Evolutionary conservation across 495 filamentous ascomycete species (phyloP), one percentile per base, ranked within the genome.

Genomic region (Penicillium longicatenatum): DNA sequence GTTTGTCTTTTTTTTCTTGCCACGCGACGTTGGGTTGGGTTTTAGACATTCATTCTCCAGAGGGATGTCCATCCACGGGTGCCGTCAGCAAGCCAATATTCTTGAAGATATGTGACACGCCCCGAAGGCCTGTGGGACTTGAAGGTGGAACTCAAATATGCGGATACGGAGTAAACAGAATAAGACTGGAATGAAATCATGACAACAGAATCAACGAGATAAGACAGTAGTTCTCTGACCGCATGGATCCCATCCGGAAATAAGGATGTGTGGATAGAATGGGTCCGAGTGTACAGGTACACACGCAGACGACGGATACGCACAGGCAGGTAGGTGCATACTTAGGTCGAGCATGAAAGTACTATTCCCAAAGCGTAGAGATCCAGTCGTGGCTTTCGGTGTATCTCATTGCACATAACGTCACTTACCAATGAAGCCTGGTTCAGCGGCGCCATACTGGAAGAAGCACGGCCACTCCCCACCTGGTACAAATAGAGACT

Each of bases 1-100:
- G n/a, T 24, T 9, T 50, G 43, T 37, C n/a, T 19, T 30, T 49
- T 7, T 41, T 41, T 52, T 22, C n/a, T 14, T 39, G 30, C 55
- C 59, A 62, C 55, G 55, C 55, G 60, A 58, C 44, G 8, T 41
- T 22, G 54, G 39, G 45, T 43, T 42, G 54, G 44, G 60, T 59
- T 29, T 59, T 52, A 59, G 60, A 39, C 37, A 39, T 39, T 16
- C 37, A 37, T 20, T 37, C 35, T 49, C 33, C 19, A 37, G 35
- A 46, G 57, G 62, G 62, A 61, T 64, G 62, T 29, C 37, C 62
- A 64, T 64, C 58, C 62, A 64, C 54, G 46, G 51, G 24, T 20
- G 39, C 39, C 37, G 37, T 37, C n/a, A 2, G n/a, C n/a, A 31
- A 24, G 16, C 24, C 22, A 14, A 37, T 37, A 35, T 50, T 4